These are phyloP conservation scores for Ophiocordyceps australis DNA, from an alignment of 2,329 filamentous ascomycete species.

Conservation along the genomic window DNA sequence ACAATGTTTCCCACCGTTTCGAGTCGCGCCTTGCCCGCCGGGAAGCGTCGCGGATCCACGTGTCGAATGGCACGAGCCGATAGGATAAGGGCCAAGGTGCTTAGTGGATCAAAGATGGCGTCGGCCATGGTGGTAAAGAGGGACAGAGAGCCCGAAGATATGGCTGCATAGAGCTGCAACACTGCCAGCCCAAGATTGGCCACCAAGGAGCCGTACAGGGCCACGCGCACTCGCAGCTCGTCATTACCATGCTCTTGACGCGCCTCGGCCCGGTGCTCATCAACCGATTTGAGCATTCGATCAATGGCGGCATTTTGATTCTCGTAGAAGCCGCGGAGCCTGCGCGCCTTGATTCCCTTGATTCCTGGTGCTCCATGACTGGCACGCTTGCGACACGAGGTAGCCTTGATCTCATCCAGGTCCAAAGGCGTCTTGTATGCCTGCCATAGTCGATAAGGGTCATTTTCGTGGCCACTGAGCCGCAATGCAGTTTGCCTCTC, in stretches of 20 bases:
- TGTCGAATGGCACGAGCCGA: slow-evolving; percentile 75
- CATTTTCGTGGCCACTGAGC: too few species aligned
- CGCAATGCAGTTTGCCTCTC: too few species aligned
- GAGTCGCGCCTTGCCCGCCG: slow-evolving; percentile 81
- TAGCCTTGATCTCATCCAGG: slow-evolving; percentile 61
- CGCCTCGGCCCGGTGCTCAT: slow-evolving; percentile 73
- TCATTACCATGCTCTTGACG: slow-evolving; percentile 67
- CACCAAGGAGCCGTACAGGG: slow-evolving; percentile 48
- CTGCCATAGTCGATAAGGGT: slow-evolving; percentile 65
- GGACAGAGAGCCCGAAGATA: slow-evolving; percentile 75
- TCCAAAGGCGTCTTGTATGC: slow-evolving; percentile 64
- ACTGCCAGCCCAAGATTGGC: slow-evolving; percentile 66
- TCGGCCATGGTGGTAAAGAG: slow-evolving; percentile 97
- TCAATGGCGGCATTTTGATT: slow-evolving; percentile 88
- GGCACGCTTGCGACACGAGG: slow-evolving; percentile 56
- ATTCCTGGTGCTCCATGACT: slow-evolving; percentile 5
- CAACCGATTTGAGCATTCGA: slow-evolving; percentile 76
- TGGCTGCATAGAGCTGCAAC: slow-evolving; percentile 78
- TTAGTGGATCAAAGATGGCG: slow-evolving; percentile 80
- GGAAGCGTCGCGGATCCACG: slow-evolving; percentile 74
- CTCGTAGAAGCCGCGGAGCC: slow-evolving; percentile 69
- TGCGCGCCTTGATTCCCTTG: too few species aligned
- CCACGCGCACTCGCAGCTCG: slow-evolving; percentile 55
- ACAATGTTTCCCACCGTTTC: slow-evolving; percentile 92
- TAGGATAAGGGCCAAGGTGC: slow-evolving; percentile 73